Evolutionary conservation across 768 basidiomycete species (phyloP), one percentile per base, ranked within the genome.

Genomic region (Pisolithus albus): DNA sequence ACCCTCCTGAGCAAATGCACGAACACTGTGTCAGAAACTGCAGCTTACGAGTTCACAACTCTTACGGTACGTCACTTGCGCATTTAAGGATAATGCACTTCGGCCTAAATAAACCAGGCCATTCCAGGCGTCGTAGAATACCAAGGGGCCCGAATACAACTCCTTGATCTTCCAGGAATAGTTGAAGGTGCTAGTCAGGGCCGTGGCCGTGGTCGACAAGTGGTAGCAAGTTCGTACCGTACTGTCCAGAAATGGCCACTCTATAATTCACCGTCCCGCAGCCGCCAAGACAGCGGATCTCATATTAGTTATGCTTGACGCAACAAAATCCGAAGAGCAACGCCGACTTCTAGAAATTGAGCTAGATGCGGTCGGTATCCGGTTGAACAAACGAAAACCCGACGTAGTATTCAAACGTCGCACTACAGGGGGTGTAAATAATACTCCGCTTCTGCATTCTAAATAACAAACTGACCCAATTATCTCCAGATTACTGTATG

Each of bases 51-150:
- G 66, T 97, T 96, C 69, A 96, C 93, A 3, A 95, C 91, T 4
- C 78, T 95, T 30, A 90, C 88, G 9, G 88, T 86, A 32, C 13
- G 21, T 16, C 40, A 15, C 21, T 18, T 8, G 6, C 18, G 21
- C 28, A 28, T 34, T 30, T 11, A 16, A 51, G 26, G 10, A 23
- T 30, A 30, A 34, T 46, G 10, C 19, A 41, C 44, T 3, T 38
- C 18, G 55, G 38, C 55, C 23, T 26, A 30, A 16, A 16, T 5
- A 39, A 21, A 52, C 8, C 57, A 90, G 83, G 95, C 96, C 9
- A 98, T 99, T 54, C 95, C 96, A 34, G 96, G 96, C 46, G 96
- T 98, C 3, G 82, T 98, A 16, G 94, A 98, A 62, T 89, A 98
- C 66, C 84, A 95, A 66, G 96, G 96, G 26, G 85, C 86, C 2